Percentiles rank a stretch among this genome's conserved stretches.
Conservation (phyloP, 106 monocot species). For the Acorus calamus region DNA sequence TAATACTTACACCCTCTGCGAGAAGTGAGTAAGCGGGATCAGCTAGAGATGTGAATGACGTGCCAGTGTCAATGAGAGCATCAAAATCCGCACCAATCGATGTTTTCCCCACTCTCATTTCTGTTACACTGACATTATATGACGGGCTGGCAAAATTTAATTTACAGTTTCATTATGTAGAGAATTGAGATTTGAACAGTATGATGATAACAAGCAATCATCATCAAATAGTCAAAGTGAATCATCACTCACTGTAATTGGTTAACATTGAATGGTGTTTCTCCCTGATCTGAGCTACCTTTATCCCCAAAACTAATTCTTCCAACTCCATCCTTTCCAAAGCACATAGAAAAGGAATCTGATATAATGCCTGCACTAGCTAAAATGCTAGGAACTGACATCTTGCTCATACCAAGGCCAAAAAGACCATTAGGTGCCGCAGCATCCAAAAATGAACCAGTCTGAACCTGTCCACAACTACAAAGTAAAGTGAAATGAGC, state of each 20-base stretch:
- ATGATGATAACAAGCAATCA: too few relatives aligned
- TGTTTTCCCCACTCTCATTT: conserved; percentile 39
- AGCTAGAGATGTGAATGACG: conserved; percentile 73
- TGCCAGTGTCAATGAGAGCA: conserved; percentile 83
- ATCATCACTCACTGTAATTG: conserved; percentile 32
- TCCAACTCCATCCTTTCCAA: conserved; percentile 57
- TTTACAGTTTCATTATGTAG: too few relatives aligned
- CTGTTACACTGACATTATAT: conserved; percentile 65
- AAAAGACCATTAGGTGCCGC: conserved; percentile 93
- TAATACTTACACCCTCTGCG: conserved; percentile 42
- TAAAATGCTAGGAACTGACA: conserved; percentile 86
- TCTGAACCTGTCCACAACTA: conserved; percentile 88
- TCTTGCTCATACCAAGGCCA: conserved; percentile 75
- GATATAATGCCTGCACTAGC: conserved; percentile 56
- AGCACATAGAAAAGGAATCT: conserved; percentile 97
- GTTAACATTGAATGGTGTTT: conserved; percentile 59
- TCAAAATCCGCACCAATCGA: conserved; percentile 24
- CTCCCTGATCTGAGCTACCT: conserved; percentile 79
- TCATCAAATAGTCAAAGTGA: too few relatives aligned
- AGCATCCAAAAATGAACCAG: conserved; percentile 74
- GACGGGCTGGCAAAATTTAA: conserved; percentile 28
- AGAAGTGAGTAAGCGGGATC: conserved; percentile 70
- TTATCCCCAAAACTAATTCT: conserved; percentile 88
- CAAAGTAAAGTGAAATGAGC: conserved; percentile 6
- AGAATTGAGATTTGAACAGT: too few relatives aligned